phyloP scores from a whole-genome alignment of 2,329 filamentous ascomycete genomes.

The Aspergillus sp. region DNA sequence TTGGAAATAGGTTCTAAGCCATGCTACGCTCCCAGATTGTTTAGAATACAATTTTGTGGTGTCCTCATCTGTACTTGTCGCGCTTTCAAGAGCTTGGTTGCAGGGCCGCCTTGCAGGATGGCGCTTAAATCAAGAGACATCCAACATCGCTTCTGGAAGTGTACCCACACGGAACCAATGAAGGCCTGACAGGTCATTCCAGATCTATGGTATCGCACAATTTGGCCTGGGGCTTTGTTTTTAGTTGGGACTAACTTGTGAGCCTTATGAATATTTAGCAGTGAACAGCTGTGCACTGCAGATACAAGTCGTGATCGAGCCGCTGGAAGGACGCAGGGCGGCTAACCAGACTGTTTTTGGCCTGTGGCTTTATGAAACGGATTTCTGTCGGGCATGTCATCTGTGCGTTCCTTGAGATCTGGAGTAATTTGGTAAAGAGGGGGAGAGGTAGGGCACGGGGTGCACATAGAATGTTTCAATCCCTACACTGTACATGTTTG shows the following conservation, averaged over 20 bases:
- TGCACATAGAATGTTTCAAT: background rate
- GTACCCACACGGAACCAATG: background rate
- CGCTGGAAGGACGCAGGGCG: constrained; percentile 1
- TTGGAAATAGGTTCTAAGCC: background rate
- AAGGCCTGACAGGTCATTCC: background rate
- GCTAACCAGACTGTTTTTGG: constrained; percentile 3
- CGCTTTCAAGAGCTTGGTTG: background rate
- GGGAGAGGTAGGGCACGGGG: background rate
- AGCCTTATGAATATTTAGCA: background rate
- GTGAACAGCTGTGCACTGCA: background rate
- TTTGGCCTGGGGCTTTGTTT: background rate
- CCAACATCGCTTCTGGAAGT: too few species aligned
- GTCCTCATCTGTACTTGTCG: too few species aligned
- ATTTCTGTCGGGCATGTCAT: background rate
- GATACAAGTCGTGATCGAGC: background rate
- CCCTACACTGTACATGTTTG: background rate
- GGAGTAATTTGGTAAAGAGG: background rate
- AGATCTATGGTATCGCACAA: background rate
- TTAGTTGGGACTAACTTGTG: background rate
- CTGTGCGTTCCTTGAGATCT: background rate
- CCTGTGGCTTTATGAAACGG: background rate
- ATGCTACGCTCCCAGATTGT: background rate
- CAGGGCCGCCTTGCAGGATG: background rate
- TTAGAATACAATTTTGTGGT: background rate
- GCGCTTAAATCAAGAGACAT: background rate